phyloP scores from a whole-genome alignment of 768 basidiomycete species.

The Coprinopsis cinerea region DNA sequence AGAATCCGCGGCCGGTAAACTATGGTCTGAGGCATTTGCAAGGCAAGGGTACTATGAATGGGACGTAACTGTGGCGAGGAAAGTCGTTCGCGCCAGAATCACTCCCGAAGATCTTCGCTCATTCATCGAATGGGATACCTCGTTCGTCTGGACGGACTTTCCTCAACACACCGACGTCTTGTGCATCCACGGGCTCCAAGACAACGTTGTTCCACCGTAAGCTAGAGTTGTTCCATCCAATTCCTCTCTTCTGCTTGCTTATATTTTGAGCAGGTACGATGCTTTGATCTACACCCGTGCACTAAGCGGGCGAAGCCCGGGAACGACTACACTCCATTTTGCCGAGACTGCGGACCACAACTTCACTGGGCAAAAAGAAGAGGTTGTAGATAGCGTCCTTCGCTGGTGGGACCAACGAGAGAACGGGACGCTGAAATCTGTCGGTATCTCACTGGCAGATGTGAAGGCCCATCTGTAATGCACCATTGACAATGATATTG shows the following conservation, averaged over 20 bases:
- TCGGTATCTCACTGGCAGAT: slow-evolving; percentile 57
- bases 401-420: slow-evolving; percentile 57
- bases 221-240: slow-evolving; percentile 19
- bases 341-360: slow-evolving; percentile 79
- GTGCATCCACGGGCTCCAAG: slow-evolving; percentile 70
- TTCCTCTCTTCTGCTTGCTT: slow-evolving; percentile 1
- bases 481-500: no score
- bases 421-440: slow-evolving; percentile 42
- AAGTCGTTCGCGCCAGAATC: slow-evolving; percentile 45
- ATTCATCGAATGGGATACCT: slow-evolving; percentile 63
- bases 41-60: slow-evolving; percentile 57
- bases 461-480: slow-evolving; percentile 24
- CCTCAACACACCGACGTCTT: slow-evolving; percentile 61
- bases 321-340: slow-evolving; percentile 65
- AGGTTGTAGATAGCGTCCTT: slow-evolving; percentile 60
- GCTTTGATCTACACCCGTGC: slow-evolving; percentile 63
- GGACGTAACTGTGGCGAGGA: slow-evolving; percentile 61
- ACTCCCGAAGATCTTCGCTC: slow-evolving; percentile 53
- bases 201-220: slow-evolving; percentile 65
- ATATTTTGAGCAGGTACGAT: slow-evolving; percentile 49
- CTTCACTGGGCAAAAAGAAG: slow-evolving; percentile 61
- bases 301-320: slow-evolving; percentile 49
- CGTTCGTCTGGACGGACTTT: slow-evolving; percentile 63
- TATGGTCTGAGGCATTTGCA: slow-evolving; percentile 46
- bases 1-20: slow-evolving; percentile 20